Conservation (phyloP, 495 filamentous ascomycete genomes). For the Glonium stellatum region DNA sequence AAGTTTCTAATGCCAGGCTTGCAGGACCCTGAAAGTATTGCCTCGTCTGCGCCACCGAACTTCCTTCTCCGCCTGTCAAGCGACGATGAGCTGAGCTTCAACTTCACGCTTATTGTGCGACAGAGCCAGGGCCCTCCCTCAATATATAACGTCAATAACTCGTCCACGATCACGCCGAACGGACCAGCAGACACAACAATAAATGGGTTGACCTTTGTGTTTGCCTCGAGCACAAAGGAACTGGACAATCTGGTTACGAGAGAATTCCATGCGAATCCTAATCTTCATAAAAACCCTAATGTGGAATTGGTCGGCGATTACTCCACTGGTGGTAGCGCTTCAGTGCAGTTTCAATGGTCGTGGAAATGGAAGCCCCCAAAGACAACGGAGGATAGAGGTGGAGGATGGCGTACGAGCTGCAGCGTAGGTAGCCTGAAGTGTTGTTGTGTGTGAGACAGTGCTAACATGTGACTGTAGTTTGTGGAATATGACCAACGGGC, state of each 20-base stretch:
- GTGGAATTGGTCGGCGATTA: conserved; percentile 88
- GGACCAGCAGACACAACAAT: conserved; percentile 63
- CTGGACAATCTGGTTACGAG: conserved; percentile 88
- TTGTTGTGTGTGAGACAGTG: conserved; percentile 1
- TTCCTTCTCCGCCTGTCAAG: conserved; percentile 83
- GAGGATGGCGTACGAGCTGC: conserved; percentile 92
- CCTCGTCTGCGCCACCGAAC: conserved; percentile 49
- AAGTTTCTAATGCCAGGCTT: not conserved
- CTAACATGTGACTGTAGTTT: conserved; percentile 47
- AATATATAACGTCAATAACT: conserved; percentile 44
- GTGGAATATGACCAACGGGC: conserved; percentile 93
- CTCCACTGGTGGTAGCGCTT: conserved; percentile 68
- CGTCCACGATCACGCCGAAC: conserved; percentile 41
- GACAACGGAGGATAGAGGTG: conserved; percentile 69
- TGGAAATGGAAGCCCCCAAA: conserved; percentile 97
- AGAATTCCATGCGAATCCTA: conserved; percentile 95
- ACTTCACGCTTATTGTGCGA: conserved; percentile 83
- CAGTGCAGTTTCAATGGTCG: conserved; percentile 86
- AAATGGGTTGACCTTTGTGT: conserved; percentile 86
- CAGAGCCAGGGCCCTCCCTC: conserved; percentile 46
- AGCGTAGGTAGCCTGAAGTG: conserved; percentile 47
- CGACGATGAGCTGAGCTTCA: conserved; percentile 86
- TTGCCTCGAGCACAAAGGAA: conserved; percentile 75
- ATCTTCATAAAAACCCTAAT: conserved; percentile 94
- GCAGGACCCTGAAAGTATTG: conserved; percentile 66